A percentile compares a stretch with the other conserved stretches of the same genome.
Evolutionary conservation across 345 rosid genomes (phyloP).

Genomic region (Erysimum cheiranthoides): DNA sequence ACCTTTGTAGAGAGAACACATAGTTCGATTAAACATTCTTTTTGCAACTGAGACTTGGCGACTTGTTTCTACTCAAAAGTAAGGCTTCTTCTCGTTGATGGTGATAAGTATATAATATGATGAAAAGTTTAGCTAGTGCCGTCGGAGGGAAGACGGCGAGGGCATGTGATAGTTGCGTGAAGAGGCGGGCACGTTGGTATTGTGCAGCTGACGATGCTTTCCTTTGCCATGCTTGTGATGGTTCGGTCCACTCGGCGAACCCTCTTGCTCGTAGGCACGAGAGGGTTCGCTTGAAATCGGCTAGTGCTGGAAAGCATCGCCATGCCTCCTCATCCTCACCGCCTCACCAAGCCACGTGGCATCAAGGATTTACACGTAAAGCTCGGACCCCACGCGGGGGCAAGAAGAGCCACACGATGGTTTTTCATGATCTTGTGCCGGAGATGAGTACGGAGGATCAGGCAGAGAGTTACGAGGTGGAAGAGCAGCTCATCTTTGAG

Average conservation of each 20-base stretch:
- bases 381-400: conserved; percentile 74
- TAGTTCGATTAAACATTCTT: conserved; percentile 32
- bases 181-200: conserved; percentile 87
- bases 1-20: conserved; percentile 17
- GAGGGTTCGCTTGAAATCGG: conserved; percentile 72
- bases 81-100: conserved; percentile 21
- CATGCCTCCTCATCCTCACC: conserved; percentile 28
- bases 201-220: conserved; percentile 96
- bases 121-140: conserved; percentile 61
- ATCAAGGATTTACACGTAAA: conserved; percentile 78
- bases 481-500: conserved; percentile 78
- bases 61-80: conserved; percentile 20
- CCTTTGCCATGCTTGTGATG: conserved; percentile 87
- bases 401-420: conserved; percentile 41
- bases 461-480: conserved; percentile 60
- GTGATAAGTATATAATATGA: conserved; percentile 25
- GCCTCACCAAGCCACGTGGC: conserved; percentile 62
- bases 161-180: conserved; percentile 87
- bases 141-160: conserved; percentile 85
- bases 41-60: conserved; percentile 26
- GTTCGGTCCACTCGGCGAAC: conserved; percentile 86
- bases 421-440: conserved; percentile 63
- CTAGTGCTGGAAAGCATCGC: conserved; percentile 30
- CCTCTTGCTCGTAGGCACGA: conserved; percentile 80
- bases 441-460: conserved; percentile 70